Base-by-base conservation (phyloP, 768 basidiomycete genomes). In the Serpula lacrymans region DNA sequence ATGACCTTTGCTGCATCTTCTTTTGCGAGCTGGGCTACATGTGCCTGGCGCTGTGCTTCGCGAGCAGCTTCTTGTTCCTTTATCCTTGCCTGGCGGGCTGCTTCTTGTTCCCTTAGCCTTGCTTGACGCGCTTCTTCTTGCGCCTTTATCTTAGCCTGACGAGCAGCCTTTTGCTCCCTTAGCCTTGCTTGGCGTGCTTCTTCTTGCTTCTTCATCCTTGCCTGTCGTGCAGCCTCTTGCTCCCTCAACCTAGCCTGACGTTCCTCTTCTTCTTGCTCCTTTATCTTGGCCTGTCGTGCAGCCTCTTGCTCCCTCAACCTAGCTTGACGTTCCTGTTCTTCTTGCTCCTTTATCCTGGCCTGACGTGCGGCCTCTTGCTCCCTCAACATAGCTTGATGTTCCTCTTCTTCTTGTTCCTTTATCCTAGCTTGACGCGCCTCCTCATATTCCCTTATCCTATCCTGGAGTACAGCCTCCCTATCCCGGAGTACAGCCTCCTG, bases 1-100 rank as follows among this genome's bases (percentile, higher is more conserved):
- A 70, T 62, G 2, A 64, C 68, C 34, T 62, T 62, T 3, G 61
- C 49, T 4, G 75, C 77, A 22, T 78, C 74, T 40, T 58, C 55
- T 11, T 24, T 38, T 12, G 32, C 18, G 20, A 4, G 52, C 46
- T 28, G 24, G 0, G 34, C 34, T 9, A 18, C 30, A 31, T 18
- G 30, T 7, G 30, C 30, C 18, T 31, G 14, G 9, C 14, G n/a
- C n/a, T n/a, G n/a, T n/a, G n/a, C n/a, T n/a, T 47, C 32, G 27
- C 50, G 51, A 21, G 40, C 37, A 20, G 50, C 53, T 34, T 47
- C 48, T 34, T 50, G 51, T 40, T 59, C 46, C 6, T 42, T 51
- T 11, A 39, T 31, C 37, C 48, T 46, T 10, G 37, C 43, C 18
- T 39, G 14, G 11, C 35, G 41, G 9, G 37, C 35, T n/a, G 41